Evolutionary conservation across 805 yeast genomes (phyloP), one percentile per base, ranked within the genome.

Genomic region (Wickerhamomyces sydowiorum): DNA sequence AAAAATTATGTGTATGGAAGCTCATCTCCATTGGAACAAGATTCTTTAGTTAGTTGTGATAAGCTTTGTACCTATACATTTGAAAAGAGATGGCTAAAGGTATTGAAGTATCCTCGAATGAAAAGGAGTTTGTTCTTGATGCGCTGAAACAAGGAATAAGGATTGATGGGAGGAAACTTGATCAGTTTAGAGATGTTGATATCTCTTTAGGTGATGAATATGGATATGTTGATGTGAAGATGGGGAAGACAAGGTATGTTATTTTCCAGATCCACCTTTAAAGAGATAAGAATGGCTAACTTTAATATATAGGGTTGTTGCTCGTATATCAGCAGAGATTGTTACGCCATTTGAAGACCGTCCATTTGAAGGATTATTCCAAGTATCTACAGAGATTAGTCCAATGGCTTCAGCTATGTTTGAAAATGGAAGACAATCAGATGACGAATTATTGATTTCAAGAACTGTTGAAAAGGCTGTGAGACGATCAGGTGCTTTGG

Each of bases 401-500:
- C 86, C 97, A 14, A 83, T 91, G 88, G 96, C 96, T 1, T 80
- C 89, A 5, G 82, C 95, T 1, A 72, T 78, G 51, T 89, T 88
- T 60, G 96, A 90, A 53, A 79, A 78, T 52, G 69, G 76, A 23
- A 72, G 73, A 46, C 80, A 77, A 47, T 72, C 84, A n/a, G 86
- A 83, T 44, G 88, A 86, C 42, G 98, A 93, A 59, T 75, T 86
- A 21, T 63, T 89, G 45, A 80, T 90, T 19, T 74, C 88, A 7
- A 69, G 98, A 58, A 71, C 90, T 44, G 80, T 93, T 35, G 99
- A 93, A 57, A 93, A 91, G 57, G 90, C 97, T 1, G 82, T 93
- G 37, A 75, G 96, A 56, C 73, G 96, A 57, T 85, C 96, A 1
- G 86, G 86, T 47, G 96, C 98, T 0, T 66, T 93, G 36, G 99